Evolutionary conservation across 495 filamentous ascomycete species (phyloP).

Genomic region (Aspergillus affinis): DNA sequence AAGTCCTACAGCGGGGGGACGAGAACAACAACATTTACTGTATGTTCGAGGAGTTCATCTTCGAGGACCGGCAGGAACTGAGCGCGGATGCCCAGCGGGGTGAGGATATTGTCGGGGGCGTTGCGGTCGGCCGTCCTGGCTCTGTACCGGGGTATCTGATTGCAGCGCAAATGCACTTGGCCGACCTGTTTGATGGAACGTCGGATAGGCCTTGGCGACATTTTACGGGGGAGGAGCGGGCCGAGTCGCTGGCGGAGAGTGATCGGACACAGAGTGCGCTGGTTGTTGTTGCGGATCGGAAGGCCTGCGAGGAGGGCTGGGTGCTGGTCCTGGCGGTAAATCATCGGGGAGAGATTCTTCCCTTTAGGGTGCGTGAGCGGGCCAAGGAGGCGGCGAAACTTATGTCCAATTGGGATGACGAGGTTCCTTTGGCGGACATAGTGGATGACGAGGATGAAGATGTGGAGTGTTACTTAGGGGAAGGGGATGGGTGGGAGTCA

Average conservation of each 20-base stretch:
- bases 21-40: background rate
- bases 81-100: background rate
- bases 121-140: background rate
- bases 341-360: background rate
- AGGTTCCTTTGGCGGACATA: background rate
- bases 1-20: background rate
- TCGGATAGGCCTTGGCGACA: background rate
- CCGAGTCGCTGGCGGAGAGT: background rate
- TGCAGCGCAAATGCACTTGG: background rate
- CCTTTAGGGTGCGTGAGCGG: background rate
- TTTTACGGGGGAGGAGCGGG: background rate
- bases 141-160: constrained; percentile 4
- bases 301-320: constrained; percentile 7
- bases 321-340: constrained; percentile 1
- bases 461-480: constrained; percentile 6
- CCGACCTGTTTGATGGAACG: background rate
- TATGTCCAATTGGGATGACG: background rate
- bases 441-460: background rate
- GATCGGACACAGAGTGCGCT: background rate
- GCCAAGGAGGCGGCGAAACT: background rate
- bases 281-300: constrained; percentile 4
- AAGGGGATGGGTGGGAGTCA: constrained; percentile 10
- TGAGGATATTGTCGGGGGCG: background rate
- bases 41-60: background rate
- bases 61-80: background rate